Conservation (phyloP, 306 rosid species). For the Vigna unguiculata region DNA sequence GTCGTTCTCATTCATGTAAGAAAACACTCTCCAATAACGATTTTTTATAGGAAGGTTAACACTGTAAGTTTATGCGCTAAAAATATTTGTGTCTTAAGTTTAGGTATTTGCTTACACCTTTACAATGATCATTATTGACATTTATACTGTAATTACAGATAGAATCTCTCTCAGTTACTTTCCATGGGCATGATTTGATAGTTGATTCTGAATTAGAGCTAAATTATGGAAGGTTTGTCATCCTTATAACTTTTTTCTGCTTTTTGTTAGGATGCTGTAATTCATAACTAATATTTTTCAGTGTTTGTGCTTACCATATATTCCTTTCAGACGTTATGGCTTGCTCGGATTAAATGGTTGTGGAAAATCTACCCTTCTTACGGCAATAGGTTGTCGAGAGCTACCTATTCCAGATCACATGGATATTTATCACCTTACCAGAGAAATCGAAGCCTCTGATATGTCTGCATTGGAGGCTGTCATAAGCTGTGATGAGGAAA, state of each 20-base stretch:
- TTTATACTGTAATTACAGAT: conserved; percentile 63
- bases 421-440: conserved; percentile 89
- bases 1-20: conserved; percentile 35
- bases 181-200: conserved; percentile 93
- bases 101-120: conserved; percentile 12
- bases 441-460: conserved; percentile 98
- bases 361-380: conserved; percentile 91
- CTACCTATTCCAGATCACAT: conserved; percentile 97
- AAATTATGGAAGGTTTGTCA: conserved; percentile 87
- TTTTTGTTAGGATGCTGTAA: neutral
- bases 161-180: conserved; percentile 92
- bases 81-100: conserved; percentile 18
- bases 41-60: conserved; percentile 34
- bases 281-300: conserved; percentile 8
- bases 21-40: conserved; percentile 12
- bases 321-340: conserved; percentile 80
- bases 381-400: conserved; percentile 86
- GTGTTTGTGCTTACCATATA: conserved; percentile 33
- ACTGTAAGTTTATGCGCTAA: neutral
- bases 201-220: conserved; percentile 97
- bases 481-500: conserved; percentile 93
- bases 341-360: conserved; percentile 97
- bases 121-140: neutral
- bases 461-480: conserved; percentile 95
- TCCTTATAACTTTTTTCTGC: conserved; percentile 6